These are phyloP conservation scores for Mucuna pruriens DNA, from an alignment of 306 rosid genomes.

Conservation along the genomic window DNA sequence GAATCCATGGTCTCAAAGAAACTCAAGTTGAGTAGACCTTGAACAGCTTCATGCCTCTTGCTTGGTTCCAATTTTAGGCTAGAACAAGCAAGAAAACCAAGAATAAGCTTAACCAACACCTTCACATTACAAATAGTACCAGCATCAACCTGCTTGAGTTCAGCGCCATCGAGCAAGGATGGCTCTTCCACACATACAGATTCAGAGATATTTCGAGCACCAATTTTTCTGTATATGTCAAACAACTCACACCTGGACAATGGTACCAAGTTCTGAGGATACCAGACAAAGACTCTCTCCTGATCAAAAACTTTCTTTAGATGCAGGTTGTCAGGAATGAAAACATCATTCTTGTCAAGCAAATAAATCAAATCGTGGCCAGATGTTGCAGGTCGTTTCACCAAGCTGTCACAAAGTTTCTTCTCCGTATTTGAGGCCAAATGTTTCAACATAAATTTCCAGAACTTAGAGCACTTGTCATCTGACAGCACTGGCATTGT, in stretches of 20 bases:
- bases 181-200: conserved; percentile 52
- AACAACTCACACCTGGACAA: conserved; percentile 45
- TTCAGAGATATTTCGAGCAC: conserved; percentile 65
- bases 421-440: conserved; percentile 29
- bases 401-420: conserved; percentile 43
- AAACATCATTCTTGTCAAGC: conserved; percentile 53
- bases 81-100: conserved; percentile 69
- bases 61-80: conserved; percentile 54
- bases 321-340: conserved; percentile 68
- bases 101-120: conserved; percentile 61
- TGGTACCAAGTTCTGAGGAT: conserved; percentile 55
- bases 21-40: conserved; percentile 47
- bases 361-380: conserved; percentile 42
- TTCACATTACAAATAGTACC: conserved; percentile 35
- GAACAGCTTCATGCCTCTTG: conserved; percentile 59
- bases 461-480: conserved; percentile 65
- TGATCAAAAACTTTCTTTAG: conserved; percentile 61
- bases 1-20: conserved; percentile 51
- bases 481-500: conserved; percentile 39
- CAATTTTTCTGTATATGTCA: conserved; percentile 57
- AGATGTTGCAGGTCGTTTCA: conserved; percentile 58
- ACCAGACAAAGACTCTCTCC: conserved; percentile 65
- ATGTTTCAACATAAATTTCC: conserved; percentile 54
- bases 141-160: conserved; percentile 33
- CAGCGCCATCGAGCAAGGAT: background rate